Base-by-base conservation (phyloP, 345 rosid species). In the Citrus reticulata region DNA sequence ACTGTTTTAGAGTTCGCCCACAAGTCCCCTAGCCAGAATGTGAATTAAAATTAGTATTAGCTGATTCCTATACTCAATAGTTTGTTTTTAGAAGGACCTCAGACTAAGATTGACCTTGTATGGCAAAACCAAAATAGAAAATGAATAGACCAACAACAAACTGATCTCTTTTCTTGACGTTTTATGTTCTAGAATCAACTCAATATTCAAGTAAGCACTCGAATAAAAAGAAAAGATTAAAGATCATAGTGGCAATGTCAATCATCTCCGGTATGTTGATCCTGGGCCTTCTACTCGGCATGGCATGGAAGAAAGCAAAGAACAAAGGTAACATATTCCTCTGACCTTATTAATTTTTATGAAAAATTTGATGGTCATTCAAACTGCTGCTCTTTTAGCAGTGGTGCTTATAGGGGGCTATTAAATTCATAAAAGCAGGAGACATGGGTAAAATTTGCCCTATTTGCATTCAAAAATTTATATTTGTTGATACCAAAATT, bases 241-340 rank as follows among this genome's bases (percentile, higher is more conserved):
- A 6, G 10, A 61, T 42, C 59, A 20, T 62, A 1, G 5, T 61
- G 3, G 77, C 42, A 39, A 19, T 74, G 16, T 61, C 77, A 62
- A 60, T 22, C 9, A 19, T 39, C 42, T 5, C 59, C 29, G 40
- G 68, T 19, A 2, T 9, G 29, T 17, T 74, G 9, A 62, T 74
- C 55, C 29, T 62, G 5, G 59, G 68, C 69, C 10, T 61, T 9
- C 19, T 74, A 19, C 27, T 17, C 39, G 37, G 27, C 65, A 17
- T 55, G 25, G 55, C 37, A 35, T 59, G 64, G 79, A 68, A 55
- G 67, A 68, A 9, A 69, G 57, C 51, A 37, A 55, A 9, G 32
- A 55, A 68, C 3, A 67, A 25, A 55, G 79, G 79, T 77, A 77
- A 37, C 7, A 42, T 8, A 61, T 40, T 74, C 59, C 10, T 74